Percentiles rank a stretch among this genome's conserved stretches.
Conservation (phyloP, 495 filamentous ascomycete species). For the Podospora comata region DNA sequence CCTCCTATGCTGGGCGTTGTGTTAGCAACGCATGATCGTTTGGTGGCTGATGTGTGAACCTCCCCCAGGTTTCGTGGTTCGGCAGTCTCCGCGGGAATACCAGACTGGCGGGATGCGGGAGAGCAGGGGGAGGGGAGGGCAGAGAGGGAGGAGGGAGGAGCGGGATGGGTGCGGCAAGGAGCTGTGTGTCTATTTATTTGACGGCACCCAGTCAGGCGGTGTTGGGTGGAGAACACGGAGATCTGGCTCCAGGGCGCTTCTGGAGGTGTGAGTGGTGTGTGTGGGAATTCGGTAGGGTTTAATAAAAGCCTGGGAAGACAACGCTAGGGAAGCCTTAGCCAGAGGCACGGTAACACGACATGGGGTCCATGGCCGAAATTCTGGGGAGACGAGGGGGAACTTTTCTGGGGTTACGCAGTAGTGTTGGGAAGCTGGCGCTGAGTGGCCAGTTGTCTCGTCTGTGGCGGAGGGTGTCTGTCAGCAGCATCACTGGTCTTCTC, state of each 20-base stretch:
- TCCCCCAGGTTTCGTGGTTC: constrained; percentile 12
- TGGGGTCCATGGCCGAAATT: constrained; percentile 22
- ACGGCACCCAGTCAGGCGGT: constrained; percentile 31
- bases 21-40: constrained; percentile 23
- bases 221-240: constrained; percentile 29
- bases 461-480: background rate
- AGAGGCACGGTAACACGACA: constrained; percentile 26
- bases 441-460: constrained; percentile 12
- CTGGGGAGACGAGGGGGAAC: constrained; percentile 19
- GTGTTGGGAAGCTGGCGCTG: constrained; percentile 11
- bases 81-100: constrained; percentile 23
- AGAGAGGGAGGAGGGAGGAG: constrained; percentile 15
- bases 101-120: constrained; percentile 20
- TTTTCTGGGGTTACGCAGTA: constrained; percentile 15
- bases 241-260: constrained; percentile 22
- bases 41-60: background rate
- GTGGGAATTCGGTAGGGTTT: constrained; percentile 8
- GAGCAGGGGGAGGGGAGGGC: constrained; percentile 9
- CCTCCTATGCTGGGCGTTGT: constrained; percentile 7
- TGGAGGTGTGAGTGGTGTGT: background rate
- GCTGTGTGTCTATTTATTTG: constrained; percentile 29
- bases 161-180: constrained; percentile 22
- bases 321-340: constrained; percentile 14
- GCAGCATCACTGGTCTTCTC: background rate
- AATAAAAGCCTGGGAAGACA: constrained; percentile 11